These are phyloP conservation scores for Alternaria longipes DNA, from an alignment of 2,329 filamentous ascomycete species.

Conservation along the genomic window DNA sequence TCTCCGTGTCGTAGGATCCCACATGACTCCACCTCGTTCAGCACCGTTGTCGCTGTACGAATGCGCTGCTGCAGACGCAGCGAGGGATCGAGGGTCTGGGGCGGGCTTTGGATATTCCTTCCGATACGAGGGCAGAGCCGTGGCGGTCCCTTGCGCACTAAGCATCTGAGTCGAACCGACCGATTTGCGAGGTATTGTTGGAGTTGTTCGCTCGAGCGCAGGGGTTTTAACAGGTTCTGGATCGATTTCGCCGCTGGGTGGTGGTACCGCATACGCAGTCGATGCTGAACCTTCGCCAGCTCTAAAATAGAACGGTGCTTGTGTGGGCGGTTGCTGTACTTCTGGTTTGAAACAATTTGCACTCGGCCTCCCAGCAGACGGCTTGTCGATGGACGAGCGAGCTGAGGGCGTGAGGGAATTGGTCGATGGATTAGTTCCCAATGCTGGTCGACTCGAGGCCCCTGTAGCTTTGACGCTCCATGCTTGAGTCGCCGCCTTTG, in stretches of 20 bases:
- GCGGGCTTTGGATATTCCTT: constrained; percentile 58
- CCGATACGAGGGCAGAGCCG: constrained; percentile 55
- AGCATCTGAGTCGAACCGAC: constrained; percentile 20
- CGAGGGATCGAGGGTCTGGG: constrained; percentile 33
- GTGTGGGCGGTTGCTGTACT: constrained; percentile 20
- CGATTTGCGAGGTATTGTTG: constrained; percentile 35
- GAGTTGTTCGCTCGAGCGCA: constrained; percentile 20
- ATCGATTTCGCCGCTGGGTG: constrained; percentile 20
- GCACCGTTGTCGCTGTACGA: constrained; percentile 38
- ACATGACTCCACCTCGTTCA: constrained; percentile 25
- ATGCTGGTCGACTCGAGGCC: constrained; percentile 25
- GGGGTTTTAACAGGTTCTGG: constrained; percentile 22
- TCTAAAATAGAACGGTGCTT: constrained; percentile 37
- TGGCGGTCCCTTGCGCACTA: constrained; percentile 16
- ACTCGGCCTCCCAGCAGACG: constrained; percentile 31
- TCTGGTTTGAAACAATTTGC: constrained; percentile 20
- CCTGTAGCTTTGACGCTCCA: constrained; percentile 57
- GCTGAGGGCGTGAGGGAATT: constrained; percentile 29
- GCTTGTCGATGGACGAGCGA: constrained; percentile 44
- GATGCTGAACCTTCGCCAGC: constrained; percentile 30
- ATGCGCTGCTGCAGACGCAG: constrained; percentile 44
- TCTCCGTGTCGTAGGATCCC: constrained; percentile 24
- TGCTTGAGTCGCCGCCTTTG: constrained; percentile 70
- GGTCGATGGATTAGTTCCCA: constrained; percentile 27
- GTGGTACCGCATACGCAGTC: constrained; percentile 27